Base-by-base conservation (phyloP, 2,329 filamentous ascomycete genomes). In the Chrysoporthe puriensis region DNA sequence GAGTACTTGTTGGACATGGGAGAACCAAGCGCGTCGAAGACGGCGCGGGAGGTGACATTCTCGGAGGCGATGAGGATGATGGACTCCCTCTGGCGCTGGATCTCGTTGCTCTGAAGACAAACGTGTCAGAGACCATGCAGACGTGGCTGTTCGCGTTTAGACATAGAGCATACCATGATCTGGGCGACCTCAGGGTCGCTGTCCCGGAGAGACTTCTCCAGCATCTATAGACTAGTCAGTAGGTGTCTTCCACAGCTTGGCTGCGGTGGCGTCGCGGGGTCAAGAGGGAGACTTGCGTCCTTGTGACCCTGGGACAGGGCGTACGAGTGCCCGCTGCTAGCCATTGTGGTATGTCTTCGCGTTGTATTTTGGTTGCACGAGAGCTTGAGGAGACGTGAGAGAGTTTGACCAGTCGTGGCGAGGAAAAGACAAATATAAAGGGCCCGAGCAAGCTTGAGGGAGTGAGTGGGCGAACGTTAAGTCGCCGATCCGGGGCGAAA, bases 1-100 rank as follows among this genome's bases (percentile, higher is more conserved):
- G 94, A 97, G 88, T 99, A 99, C 86, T 99, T 99, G 89, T 99
- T 97, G 82, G 92, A 93, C 92, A 96, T 96, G 80, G 92, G 91
- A 68, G 90, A 94, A 77, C 96, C 96, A 73, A 99, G 90, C 70
- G 96, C 96, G 84, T 99, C 94, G 84, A 97, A 97, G 77, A 99
- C 96, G 76, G 96, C 94, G 75, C 94, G 94, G 71, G 96, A 99
- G 68, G 96, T 99, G 83, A 99, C 94, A 86, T 99, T 99, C 86
- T 99, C 96, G 67, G 96, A 98, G 77, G 96, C 95, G 77, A 99
- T 99, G 79, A 99, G 90, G 78, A 98, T 93, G 82, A 99, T 97
- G 76, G 94, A 98, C 87, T 99, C 94, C 81, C 93, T 91, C 86
- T 99, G 96, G 79, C 96, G 93, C 88, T 97, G 90, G 77, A 97